Base-by-base conservation (phyloP, 768 basidiomycete species). In the Trametes meyenii region DNA sequence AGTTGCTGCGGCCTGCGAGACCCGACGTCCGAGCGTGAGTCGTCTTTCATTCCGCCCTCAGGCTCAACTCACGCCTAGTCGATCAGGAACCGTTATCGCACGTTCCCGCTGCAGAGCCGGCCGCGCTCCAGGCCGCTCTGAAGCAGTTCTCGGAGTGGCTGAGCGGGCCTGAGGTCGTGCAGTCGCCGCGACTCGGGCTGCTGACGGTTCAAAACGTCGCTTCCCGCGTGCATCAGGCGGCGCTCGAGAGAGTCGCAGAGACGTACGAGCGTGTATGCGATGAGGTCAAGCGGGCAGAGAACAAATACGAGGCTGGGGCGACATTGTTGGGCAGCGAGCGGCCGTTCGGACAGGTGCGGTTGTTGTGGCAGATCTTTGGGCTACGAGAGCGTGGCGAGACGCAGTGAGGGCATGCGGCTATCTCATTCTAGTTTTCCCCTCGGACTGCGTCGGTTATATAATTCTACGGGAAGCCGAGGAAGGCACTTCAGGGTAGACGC, bases 301-400 rank as follows among this genome's bases (percentile, higher is more conserved):
- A 93, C 64, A 82, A 80, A 72, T 99, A 98, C 69, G 95, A 98
- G 75, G 96, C 95, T n/a, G 91, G 87, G 16, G 82, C 86, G 61
- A 95, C 94, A 21, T 72, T 96, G 59, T 74, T 96, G 40, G 90
- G 94, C 14, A 86, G 88, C 63, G 88, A 91, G 75, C 74, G 92
- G 72, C 92, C 92, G 19, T 94, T 93, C 76, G 92, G 92, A 53
- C 88, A 90, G 70, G 81, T 86, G 29, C 82, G 83, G 69, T 73
- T 90, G 66, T 72, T 94, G 65, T 84, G 83, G 79, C 90, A 92
- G 74, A 88, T 94, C 39, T 87, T 90, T 70, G 92, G 92, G 33
- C 73, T 92, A 19, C 81, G 87, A 64, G 83, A 83, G 55, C 74
- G 71, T 19, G 69, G 63, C 8, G 62, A 44, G 17, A 43, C 23